Evolutionary conservation across 2,329 filamentous ascomycete genomes (phyloP).

Genomic region (Sporothrix euskadiensis): DNA sequence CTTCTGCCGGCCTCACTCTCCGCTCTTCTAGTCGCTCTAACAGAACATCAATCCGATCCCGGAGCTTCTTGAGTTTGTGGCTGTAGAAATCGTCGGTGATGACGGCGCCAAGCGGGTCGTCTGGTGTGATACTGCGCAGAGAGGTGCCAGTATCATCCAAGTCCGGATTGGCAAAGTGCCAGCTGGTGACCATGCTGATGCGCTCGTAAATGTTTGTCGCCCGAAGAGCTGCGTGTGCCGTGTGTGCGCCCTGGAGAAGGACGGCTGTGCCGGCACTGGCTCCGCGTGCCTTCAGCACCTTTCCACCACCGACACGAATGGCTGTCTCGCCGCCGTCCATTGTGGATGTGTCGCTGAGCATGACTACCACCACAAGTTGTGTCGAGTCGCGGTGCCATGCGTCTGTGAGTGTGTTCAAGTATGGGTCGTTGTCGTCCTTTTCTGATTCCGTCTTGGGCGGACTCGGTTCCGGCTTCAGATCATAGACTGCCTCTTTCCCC

Average conservation of each 20-base stretch:
- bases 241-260: slow-evolving; percentile 30
- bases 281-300: slow-evolving; percentile 28
- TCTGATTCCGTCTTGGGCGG: not conserved
- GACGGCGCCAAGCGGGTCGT: slow-evolving; percentile 23
- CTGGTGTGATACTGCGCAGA: slow-evolving; percentile 28
- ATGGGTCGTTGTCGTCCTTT: slow-evolving; percentile 14
- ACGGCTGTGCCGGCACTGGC: slow-evolving; percentile 29
- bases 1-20: not conserved
- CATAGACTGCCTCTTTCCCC: slow-evolving; percentile 29
- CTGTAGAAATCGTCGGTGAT: slow-evolving; percentile 29
- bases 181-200: slow-evolving; percentile 31
- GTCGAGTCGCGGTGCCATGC: slow-evolving; percentile 32
- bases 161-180: slow-evolving; percentile 30
- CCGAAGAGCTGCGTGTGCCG: slow-evolving; percentile 30
- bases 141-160: slow-evolving; percentile 29
- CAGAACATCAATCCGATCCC: slow-evolving; percentile 27
- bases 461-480: not conserved
- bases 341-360: slow-evolving; percentile 31
- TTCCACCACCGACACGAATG: slow-evolving; percentile 25
- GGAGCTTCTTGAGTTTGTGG: slow-evolving; percentile 28
- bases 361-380: slow-evolving; percentile 28
- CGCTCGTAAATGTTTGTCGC: slow-evolving; percentile 31
- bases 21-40: slow-evolving; percentile 25
- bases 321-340: slow-evolving; percentile 32
- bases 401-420: slow-evolving; percentile 23